phyloP scores from a whole-genome alignment of 2,329 filamentous ascomycete species.

The Fusarium napiforme region DNA sequence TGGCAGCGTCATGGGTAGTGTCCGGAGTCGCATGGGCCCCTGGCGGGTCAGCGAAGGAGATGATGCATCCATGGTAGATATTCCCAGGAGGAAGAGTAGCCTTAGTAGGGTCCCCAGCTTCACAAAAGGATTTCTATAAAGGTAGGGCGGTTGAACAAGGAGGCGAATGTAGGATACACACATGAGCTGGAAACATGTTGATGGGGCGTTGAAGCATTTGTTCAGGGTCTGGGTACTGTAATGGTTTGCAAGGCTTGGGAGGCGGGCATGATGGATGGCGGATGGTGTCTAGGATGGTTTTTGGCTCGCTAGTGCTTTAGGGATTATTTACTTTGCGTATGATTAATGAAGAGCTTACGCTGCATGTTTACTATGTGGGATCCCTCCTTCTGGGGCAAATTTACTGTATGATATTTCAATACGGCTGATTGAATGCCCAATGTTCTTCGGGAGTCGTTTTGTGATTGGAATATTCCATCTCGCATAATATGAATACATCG shows the following conservation, averaged over 20 bases:
- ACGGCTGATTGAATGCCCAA: neutral
- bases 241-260: constrained; percentile 17
- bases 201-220: constrained; percentile 42
- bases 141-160: neutral
- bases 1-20: constrained; percentile 59
- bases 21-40: constrained; percentile 50
- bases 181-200: constrained; percentile 25
- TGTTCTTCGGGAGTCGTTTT: neutral
- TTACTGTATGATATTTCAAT: neutral
- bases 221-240: constrained; percentile 29
- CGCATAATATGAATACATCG: neutral
- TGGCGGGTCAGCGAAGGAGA: constrained; percentile 55
- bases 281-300: constrained; percentile 25
- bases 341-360: constrained; percentile 35
- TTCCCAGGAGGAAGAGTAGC: constrained; percentile 74
- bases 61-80: constrained; percentile 57
- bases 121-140: constrained; percentile 80
- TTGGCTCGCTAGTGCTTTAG: constrained; percentile 25
- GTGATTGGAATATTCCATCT: neutral
- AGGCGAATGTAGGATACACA: constrained; percentile 25
- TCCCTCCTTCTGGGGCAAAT: neutral
- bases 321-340: constrained; percentile 38
- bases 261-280: constrained; percentile 19
- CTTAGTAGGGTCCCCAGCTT: constrained; percentile 72
- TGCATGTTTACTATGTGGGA: neutral